phyloP scores from a whole-genome alignment of 1,284 basidiomycete species.

The Papiliotrema nemorosa region DNA sequence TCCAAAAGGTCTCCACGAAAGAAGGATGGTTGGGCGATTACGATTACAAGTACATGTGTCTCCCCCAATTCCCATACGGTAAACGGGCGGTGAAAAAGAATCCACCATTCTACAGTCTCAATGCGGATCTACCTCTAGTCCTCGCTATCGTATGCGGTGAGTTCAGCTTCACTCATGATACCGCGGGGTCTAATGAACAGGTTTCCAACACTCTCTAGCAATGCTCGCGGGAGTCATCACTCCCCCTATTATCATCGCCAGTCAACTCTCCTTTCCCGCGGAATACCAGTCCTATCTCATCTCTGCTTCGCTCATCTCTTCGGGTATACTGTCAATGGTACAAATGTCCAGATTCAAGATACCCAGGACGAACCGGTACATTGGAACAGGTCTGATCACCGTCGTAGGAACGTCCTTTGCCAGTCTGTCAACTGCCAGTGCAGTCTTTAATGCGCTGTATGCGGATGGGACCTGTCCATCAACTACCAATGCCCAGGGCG shows the following conservation, averaged over 20 bases:
- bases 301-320: conserved; percentile 71
- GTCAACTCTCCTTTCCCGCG: conserved; percentile 33
- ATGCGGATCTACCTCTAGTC: conserved; percentile 3
- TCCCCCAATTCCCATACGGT: conserved; percentile 1
- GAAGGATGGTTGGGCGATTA: conserved; percentile 4
- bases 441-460: conserved; percentile 70
- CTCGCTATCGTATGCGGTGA: conserved; percentile 4
- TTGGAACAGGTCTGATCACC: conserved; percentile 60
- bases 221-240: conserved; percentile 33
- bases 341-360: conserved; percentile 42
- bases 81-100: conserved; percentile 1
- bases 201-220: conserved; percentile 12
- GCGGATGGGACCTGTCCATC: conserved; percentile 71
- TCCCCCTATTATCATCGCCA: conserved; percentile 74
- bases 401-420: conserved; percentile 76
- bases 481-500: conserved; percentile 59
- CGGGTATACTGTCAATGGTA: conserved; percentile 55
- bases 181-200: background rate
- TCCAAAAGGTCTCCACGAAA: background rate
- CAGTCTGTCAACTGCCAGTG: conserved; percentile 68
- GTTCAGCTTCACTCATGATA: background rate
- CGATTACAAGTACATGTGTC: conserved; percentile 2
- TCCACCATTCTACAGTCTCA: conserved; percentile 5
- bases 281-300: conserved; percentile 70
- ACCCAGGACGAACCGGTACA: conserved; percentile 16